Conservation (phyloP, 345 rosid genomes). For the Moricandia arvensis region DNA sequence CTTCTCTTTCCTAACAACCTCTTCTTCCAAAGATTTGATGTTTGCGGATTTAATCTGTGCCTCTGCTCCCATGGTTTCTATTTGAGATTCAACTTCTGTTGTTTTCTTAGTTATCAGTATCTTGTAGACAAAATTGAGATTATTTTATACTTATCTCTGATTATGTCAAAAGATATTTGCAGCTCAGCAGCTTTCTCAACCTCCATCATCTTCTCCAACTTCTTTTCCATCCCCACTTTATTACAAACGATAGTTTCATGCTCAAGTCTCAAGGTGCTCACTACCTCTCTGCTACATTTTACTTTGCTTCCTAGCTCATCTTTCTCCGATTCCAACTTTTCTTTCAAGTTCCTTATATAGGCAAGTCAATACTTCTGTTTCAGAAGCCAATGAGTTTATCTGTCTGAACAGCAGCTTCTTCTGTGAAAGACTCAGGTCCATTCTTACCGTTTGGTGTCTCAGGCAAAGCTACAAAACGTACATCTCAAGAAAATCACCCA, state of each 20-base stretch:
- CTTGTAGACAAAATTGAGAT: no score
- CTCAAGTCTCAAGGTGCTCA: conserved; percentile 47
- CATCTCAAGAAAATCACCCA: conserved; percentile 98
- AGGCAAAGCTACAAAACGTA: conserved; percentile 78
- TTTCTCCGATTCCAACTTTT: conserved; percentile 44
- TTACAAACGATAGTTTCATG: conserved; percentile 42
- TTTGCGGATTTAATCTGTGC: no score
- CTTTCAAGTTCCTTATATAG: conserved; percentile 44
- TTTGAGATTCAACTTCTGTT: no score
- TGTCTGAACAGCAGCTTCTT: conserved; percentile 30
- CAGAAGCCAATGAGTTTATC: conserved; percentile 44
- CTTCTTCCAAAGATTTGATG: no score
- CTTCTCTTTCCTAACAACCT: no score
- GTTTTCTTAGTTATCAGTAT: conserved; percentile 11
- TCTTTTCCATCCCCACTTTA: conserved; percentile 47
- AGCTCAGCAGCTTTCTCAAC: conserved; percentile 57
- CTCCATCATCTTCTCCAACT: conserved; percentile 44
- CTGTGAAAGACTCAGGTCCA: conserved; percentile 40
- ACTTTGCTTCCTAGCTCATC: conserved; percentile 40
- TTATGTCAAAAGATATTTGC: conserved; percentile 50
- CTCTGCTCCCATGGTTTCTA: no score
- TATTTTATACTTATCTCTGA: not conserved
- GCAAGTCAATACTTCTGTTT: conserved; percentile 44
- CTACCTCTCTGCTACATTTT: conserved; percentile 38
- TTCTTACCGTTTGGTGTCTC: conserved; percentile 39